phyloP scores from a whole-genome alignment of 306 rosid genomes.

The Cucurbita argyrosperma region DNA sequence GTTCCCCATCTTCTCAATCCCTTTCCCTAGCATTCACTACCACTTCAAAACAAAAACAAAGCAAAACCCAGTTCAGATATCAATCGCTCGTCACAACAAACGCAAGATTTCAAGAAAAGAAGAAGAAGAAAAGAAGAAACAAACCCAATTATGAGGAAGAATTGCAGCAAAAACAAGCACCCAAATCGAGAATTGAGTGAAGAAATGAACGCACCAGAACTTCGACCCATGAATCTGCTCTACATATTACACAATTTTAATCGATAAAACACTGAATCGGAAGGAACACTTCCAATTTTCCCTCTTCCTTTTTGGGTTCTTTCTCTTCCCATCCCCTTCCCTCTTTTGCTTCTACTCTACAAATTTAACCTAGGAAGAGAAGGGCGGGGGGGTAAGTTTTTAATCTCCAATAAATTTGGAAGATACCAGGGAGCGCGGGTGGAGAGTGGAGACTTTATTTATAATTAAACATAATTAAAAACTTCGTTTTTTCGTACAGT shows the following conservation, averaged over 20 bases:
- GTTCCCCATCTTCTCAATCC: slow-evolving; percentile 21
- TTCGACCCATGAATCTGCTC: slow-evolving; percentile 1
- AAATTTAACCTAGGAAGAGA: too few relatives aligned
- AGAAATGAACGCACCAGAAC: slow-evolving; percentile 33
- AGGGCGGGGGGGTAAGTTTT: not conserved
- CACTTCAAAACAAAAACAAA: slow-evolving; percentile 11
- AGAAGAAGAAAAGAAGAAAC: slow-evolving; percentile 11
- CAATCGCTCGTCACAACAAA: not conserved
- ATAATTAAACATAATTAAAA: not conserved
- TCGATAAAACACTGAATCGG: not conserved
- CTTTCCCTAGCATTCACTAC: slow-evolving; percentile 22
- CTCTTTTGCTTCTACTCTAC: not conserved
- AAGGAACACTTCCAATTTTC: slow-evolving; percentile 4
- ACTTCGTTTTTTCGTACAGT: too few relatives aligned
- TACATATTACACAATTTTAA: not conserved
- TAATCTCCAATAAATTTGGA: slow-evolving; percentile 38
- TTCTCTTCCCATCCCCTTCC: slow-evolving; percentile 7
- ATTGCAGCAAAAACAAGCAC: slow-evolving; percentile 32
- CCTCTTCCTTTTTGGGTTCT: not conserved
- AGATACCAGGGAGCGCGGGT: slow-evolving; percentile 19
- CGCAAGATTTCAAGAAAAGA: slow-evolving; percentile 13
- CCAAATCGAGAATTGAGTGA: slow-evolving; percentile 27
- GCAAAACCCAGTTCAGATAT: not conserved
- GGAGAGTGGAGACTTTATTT: not conserved
- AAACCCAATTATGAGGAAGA: slow-evolving; percentile 26